Base-by-base conservation (phyloP, 139 green algal species). In the Yamagishiella unicocca region DNA sequence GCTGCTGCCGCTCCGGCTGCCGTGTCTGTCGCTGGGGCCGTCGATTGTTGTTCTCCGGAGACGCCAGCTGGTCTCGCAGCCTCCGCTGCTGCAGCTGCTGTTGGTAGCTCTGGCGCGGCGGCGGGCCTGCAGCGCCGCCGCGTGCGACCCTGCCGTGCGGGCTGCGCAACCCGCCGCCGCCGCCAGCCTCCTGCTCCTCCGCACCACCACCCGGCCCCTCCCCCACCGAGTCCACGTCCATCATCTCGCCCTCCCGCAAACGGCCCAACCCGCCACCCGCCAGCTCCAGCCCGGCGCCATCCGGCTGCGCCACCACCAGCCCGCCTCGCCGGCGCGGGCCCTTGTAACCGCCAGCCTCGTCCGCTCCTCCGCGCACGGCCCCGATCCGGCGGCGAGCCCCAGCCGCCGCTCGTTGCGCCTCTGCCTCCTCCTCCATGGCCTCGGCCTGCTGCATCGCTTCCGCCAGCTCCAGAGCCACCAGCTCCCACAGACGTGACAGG, bases 401-500 rank as follows among this genome's bases (percentile, higher is more conserved):
- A 12, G 12, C 70, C 40, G 70, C 37, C 21, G 27, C 70, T 21
- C 37, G 1, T 76, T 12, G 19, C 33, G 19, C 33, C 14, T 35
- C 27, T 50, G 10, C 68, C 68, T 2, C 35, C 35, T 35, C 46
- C 42, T 19, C 75, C 46, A 14, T 54, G 3, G 19, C 53, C 31
- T 8, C 40, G 38, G 38, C 12, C 70, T 17, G 38, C 31, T 10
- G 17, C 70, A 6, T 12, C 27, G 46, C 33, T 31, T 17, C 45
- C 46, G 12, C 74, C 29, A 37, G 8, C 4, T 54, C 37, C 37
- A 54, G 5, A 1, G 75, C 55, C 4, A 83, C 75, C 4, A 67
- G 75, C 53, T 31, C 55, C 75, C 75, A 83, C 53, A 71, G 33
- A 19, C 55, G 53, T 10, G 75, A 83, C 37, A 83, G 75, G 35